Evolutionary conservation across 2,329 filamentous ascomycete genomes (phyloP).

Genomic region (Botrytis galanthina): DNA sequence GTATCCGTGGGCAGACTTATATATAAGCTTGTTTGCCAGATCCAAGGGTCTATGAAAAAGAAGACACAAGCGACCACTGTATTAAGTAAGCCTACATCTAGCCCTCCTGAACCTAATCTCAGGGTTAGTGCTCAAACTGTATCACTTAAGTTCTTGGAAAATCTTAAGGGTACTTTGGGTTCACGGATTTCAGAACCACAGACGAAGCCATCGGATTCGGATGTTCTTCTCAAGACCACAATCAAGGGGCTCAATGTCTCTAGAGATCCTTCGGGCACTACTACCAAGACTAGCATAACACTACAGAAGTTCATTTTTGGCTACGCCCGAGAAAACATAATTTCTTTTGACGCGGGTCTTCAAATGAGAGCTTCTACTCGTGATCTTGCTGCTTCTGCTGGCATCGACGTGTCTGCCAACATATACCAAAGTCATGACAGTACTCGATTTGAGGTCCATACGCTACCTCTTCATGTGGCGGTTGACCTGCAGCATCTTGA

Average conservation of each 20-base stretch:
- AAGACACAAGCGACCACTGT: conserved; percentile 11
- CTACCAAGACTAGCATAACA: conserved; percentile 33
- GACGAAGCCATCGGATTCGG: conserved; percentile 22
- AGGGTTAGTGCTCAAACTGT: conserved; percentile 33
- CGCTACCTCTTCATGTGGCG: conserved; percentile 71
- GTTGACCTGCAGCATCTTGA: conserved; percentile 80
- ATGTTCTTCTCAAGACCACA: conserved; percentile 36
- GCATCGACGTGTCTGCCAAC: conserved; percentile 57
- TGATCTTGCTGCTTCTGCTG: conserved; percentile 56
- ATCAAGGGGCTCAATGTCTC: conserved; percentile 34
- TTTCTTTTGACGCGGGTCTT: conserved; percentile 59
- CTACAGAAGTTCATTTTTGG: conserved; percentile 61
- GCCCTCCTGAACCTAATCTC: conserved; percentile 22
- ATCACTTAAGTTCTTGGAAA: conserved; percentile 37
- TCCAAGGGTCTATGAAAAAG: conserved; percentile 31
- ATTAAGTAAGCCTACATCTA: conserved; percentile 18
- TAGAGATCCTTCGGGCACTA: conserved; percentile 22
- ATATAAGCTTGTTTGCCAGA: conserved; percentile 34
- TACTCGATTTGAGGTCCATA: conserved; percentile 63
- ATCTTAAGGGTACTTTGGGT: conserved; percentile 34
- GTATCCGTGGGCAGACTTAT: conserved; percentile 38
- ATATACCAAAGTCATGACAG: conserved; percentile 47
- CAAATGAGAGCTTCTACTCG: conserved; percentile 59
- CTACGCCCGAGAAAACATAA: conserved; percentile 59
- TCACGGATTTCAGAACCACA: conserved; percentile 19